A percentile compares a stretch with the other conserved stretches of the same genome.
Evolutionary conservation across 768 basidiomycete genomes (phyloP).

Genomic region (Gautieria morchelliformis): DNA sequence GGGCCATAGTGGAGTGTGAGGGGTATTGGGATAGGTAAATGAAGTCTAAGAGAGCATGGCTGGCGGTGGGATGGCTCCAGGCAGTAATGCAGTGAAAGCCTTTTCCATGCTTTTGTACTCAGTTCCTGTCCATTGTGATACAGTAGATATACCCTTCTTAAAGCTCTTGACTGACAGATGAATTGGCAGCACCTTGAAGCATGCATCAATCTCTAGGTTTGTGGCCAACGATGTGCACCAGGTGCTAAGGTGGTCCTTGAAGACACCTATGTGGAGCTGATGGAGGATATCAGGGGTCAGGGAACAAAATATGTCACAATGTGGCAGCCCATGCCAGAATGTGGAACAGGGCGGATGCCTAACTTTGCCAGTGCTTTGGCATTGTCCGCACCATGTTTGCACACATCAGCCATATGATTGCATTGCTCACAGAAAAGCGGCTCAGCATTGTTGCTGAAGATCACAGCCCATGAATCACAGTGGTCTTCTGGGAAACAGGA

Average conservation of each 20-base stretch:
- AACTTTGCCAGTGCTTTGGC: not conserved
- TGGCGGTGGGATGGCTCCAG: constrained; percentile 16
- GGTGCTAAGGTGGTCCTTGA: constrained; percentile 33
- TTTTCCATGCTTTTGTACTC: constrained; percentile 31
- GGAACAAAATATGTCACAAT: constrained; percentile 28
- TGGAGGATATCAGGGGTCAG: constrained; percentile 36
- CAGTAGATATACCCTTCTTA: constrained; percentile 30
- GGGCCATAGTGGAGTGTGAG: constrained; percentile 19
- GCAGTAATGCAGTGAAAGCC: constrained; percentile 24
- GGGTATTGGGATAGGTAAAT: constrained; percentile 23
- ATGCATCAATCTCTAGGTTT: constrained; percentile 10
- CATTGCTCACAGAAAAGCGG: not conserved
- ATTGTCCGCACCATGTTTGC: not conserved
- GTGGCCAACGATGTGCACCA: constrained; percentile 22
- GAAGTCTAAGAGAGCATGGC: constrained; percentile 26
- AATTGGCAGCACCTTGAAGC: constrained; percentile 11
- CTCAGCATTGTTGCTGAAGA: not conserved
- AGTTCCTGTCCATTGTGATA: constrained; percentile 34
- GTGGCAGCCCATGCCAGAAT: constrained; percentile 34
- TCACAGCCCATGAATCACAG: not conserved
- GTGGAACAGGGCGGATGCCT: not conserved
- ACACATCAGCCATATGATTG: not conserved
- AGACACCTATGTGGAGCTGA: constrained; percentile 38
- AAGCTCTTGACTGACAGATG: constrained; percentile 22
- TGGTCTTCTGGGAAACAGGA: not conserved